phyloP scores from a whole-genome alignment of 2,329 filamentous ascomycete genomes.

The Aureobasidium leucospermi region DNA sequence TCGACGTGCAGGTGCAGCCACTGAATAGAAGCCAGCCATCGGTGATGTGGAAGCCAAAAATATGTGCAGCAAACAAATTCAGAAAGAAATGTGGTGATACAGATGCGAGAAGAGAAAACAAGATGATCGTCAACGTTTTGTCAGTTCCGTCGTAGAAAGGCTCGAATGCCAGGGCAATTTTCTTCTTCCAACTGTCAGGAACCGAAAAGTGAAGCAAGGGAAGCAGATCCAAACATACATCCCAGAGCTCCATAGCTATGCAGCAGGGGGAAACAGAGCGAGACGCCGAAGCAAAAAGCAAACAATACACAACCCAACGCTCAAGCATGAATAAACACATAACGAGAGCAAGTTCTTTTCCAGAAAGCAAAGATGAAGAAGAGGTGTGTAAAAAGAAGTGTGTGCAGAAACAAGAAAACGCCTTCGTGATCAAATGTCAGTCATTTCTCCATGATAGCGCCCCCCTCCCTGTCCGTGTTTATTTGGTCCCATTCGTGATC shows the following conservation, averaged over 20 bases:
- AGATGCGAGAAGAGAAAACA: neutral
- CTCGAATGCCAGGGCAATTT: neutral
- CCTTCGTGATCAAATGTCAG: constrained; percentile 9
- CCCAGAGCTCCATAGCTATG: constrained; percentile 4
- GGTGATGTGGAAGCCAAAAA: neutral
- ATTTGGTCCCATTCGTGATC: neutral
- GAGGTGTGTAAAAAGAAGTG: neutral
- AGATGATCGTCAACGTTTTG: neutral
- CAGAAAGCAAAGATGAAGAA: neutral
- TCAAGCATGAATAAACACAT: neutral
- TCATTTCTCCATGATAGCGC: constrained; percentile 10
- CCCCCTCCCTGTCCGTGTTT: neutral
- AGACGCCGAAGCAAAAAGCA: neutral
- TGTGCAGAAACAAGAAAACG: constrained; percentile 9
- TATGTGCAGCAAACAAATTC: neutral
- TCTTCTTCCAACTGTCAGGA: constrained; percentile 1
- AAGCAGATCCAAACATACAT: neutral
- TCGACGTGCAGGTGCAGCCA: neutral
- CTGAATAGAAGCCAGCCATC: neutral
- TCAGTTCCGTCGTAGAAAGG: neutral
- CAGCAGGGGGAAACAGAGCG: neutral
- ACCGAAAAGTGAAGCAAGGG: neutral
- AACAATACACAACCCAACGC: neutral
- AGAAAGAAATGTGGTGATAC: neutral
- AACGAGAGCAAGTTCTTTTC: neutral